Conservation (phyloP, 208 protist species). For the Leishmania tropica region DNA sequence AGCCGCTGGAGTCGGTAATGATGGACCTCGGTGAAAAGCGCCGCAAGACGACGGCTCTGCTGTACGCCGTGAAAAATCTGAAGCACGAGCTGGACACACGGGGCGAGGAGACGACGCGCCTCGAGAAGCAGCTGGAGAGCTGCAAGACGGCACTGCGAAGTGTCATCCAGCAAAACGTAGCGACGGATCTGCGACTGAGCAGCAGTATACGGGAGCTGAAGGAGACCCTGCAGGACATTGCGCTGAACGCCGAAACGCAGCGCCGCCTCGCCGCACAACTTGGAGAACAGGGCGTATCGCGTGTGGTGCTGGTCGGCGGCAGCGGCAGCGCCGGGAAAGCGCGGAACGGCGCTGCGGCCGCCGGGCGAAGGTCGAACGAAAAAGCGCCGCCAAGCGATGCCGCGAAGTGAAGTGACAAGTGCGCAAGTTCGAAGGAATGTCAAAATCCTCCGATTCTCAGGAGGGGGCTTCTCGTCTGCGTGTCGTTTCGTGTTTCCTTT, state of each 20-base stretch:
- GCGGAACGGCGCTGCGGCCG: not conserved
- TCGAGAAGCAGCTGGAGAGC: slow-evolving; percentile 31
- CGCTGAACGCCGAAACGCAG: slow-evolving; percentile 55
- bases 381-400: not conserved
- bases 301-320: slow-evolving; percentile 35
- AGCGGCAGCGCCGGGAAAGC: not conserved
- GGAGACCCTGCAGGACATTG: slow-evolving; percentile 66
- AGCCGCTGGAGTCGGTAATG: slow-evolving; percentile 26
- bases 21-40: slow-evolving; percentile 12
- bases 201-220: slow-evolving; percentile 53
- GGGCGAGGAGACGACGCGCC: slow-evolving; percentile 14
- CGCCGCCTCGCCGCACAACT: slow-evolving; percentile 38
- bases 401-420: slow-evolving; percentile 1
- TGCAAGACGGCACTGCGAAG: slow-evolving; percentile 33
- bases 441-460: not conserved
- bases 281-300: slow-evolving; percentile 30
- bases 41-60: slow-evolving; percentile 26
- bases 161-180: slow-evolving; percentile 49
- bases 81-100: slow-evolving; percentile 33
- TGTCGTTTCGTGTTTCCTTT: not conserved
- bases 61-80: slow-evolving; percentile 31
- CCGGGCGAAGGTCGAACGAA: slow-evolving; percentile 5
- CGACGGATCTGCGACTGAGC: slow-evolving; percentile 34
- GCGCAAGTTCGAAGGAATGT: no score
- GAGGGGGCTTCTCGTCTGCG: not conserved